Conservation (phyloP, 805 yeast species). For the Starmerella apicola region DNA sequence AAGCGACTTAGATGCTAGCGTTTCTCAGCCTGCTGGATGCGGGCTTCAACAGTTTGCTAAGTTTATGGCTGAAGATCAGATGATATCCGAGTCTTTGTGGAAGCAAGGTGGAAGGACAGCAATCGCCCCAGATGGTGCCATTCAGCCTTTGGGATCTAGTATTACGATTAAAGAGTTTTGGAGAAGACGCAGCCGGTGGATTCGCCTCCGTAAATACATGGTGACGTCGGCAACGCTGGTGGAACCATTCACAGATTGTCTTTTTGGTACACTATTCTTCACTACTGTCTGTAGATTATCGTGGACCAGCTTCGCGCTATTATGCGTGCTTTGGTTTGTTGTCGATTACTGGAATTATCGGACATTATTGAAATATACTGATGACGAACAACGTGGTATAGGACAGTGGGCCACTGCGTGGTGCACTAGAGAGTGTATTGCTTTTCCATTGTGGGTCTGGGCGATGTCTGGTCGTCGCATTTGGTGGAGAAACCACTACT, state of each 20-base stretch:
- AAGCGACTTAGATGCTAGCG: conserved; percentile 40
- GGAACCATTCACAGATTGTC: conserved; percentile 76
- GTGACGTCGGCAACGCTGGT: conserved; percentile 70
- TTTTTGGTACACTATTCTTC: conserved; percentile 40
- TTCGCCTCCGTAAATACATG: conserved; percentile 77
- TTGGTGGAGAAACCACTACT: conserved; percentile 64
- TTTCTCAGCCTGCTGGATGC: conserved; percentile 17
- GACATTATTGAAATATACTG: conserved; percentile 7
- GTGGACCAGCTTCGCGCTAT: conserved; percentile 32
- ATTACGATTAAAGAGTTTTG: conserved; percentile 43
- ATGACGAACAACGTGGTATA: conserved; percentile 14
- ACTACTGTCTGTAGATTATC: background rate
- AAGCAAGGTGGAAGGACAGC: conserved; percentile 61
- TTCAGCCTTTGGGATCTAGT: conserved; percentile 48
- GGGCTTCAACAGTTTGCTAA: conserved; percentile 62
- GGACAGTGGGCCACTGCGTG: conserved; percentile 37
- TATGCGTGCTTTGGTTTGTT: conserved; percentile 40
- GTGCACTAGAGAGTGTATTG: conserved; percentile 58
- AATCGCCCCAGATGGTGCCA: conserved; percentile 62
- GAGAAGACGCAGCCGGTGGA: conserved; percentile 66
- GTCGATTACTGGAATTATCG: conserved; percentile 50
- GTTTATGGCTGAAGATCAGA: conserved; percentile 84
- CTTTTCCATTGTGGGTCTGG: conserved; percentile 70
- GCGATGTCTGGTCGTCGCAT: conserved; percentile 63
- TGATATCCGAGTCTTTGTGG: conserved; percentile 84